Evolutionary conservation across 208 protist species (phyloP).

Genomic region (Trypanosoma rangeli): DNA sequence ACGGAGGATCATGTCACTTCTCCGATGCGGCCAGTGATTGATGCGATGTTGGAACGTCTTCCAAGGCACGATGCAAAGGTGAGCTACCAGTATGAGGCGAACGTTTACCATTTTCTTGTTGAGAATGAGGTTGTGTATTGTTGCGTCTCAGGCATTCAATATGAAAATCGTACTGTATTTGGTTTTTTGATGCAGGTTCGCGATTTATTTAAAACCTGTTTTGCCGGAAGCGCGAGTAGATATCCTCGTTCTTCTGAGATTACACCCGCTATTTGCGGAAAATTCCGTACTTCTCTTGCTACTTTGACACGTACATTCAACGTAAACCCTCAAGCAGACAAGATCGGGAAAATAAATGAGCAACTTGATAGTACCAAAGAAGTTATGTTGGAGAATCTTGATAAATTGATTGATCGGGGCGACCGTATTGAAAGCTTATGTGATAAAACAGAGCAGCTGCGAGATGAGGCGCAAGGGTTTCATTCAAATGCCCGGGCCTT

Average conservation of each 20-base stretch:
- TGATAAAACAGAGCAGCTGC: constrained; percentile 71
- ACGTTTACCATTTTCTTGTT: constrained; percentile 80
- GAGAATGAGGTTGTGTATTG: constrained; percentile 84
- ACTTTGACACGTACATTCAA: constrained; percentile 50
- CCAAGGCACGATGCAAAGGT: constrained; percentile 73
- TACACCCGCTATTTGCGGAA: constrained; percentile 38
- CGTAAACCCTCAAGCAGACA: constrained; percentile 64
- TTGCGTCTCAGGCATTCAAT: constrained; percentile 55
- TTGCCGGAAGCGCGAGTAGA: constrained; percentile 47
- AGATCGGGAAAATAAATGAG: constrained; percentile 67
- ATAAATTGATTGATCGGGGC: constrained; percentile 78
- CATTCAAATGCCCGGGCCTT: constrained; percentile 50
- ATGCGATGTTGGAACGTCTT: constrained; percentile 71
- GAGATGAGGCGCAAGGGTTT: constrained; percentile 65
- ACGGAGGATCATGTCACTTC: constrained; percentile 49
- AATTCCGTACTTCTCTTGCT: constrained; percentile 44
- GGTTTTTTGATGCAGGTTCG: constrained; percentile 65
- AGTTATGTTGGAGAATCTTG: constrained; percentile 83
- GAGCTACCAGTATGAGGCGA: constrained; percentile 74
- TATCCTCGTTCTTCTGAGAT: constrained; percentile 53
- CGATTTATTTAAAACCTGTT: constrained; percentile 65
- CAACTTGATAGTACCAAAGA: constrained; percentile 75
- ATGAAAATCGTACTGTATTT: constrained; percentile 62
- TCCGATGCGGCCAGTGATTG: constrained; percentile 37
- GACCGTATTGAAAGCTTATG: constrained; percentile 84